phyloP scores from a whole-genome alignment of 805 yeast genomes.

The Schizosaccharomyces octosporus region DNA sequence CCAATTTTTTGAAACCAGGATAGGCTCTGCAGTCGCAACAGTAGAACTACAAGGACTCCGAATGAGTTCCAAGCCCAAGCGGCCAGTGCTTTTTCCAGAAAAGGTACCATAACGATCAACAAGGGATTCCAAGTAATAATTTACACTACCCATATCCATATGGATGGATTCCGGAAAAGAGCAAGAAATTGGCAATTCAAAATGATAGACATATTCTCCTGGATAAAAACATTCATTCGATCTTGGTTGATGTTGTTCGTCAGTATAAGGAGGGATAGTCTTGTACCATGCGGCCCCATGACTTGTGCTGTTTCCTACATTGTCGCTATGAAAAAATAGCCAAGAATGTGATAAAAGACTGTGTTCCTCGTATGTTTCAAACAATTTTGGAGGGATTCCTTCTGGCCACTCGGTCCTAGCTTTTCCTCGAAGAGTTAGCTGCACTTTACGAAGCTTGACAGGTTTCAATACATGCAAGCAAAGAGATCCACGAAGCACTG shows the following conservation, averaged over 20 bases:
- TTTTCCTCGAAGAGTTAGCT: conserved; percentile 37
- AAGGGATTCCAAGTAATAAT: conserved; percentile 41
- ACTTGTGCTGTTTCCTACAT: conserved; percentile 15
- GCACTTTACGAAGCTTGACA: conserved; percentile 38
- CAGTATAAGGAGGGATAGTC: background rate
- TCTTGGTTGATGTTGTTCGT: background rate
- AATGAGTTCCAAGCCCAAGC: conserved; percentile 37
- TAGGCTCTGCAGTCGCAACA: conserved; percentile 78
- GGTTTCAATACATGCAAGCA: conserved; percentile 47
- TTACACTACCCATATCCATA: conserved; percentile 62
- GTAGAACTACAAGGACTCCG: conserved; percentile 57
- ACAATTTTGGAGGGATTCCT: conserved; percentile 79
- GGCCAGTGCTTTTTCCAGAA: conserved; percentile 46
- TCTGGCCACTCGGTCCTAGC: conserved; percentile 90
- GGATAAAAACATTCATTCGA: conserved; percentile 27
- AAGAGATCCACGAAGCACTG: conserved; percentile 59
- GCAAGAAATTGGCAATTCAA: conserved; percentile 69
- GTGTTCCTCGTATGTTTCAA: conserved; percentile 36
- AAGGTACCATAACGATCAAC: conserved; percentile 67
- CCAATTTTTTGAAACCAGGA: conserved; percentile 76
- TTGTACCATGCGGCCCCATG: conserved; percentile 19
- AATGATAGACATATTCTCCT: conserved; percentile 79
- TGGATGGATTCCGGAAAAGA: conserved; percentile 56
- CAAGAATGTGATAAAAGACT: conserved; percentile 59
- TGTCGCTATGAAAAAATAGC: conserved; percentile 47